A percentile compares a stretch with the other conserved stretches of the same genome.
These are phyloP conservation scores for Brassica hybrid DNA, from an alignment of 441 rosid genomes.

Conservation along the genomic window DNA sequence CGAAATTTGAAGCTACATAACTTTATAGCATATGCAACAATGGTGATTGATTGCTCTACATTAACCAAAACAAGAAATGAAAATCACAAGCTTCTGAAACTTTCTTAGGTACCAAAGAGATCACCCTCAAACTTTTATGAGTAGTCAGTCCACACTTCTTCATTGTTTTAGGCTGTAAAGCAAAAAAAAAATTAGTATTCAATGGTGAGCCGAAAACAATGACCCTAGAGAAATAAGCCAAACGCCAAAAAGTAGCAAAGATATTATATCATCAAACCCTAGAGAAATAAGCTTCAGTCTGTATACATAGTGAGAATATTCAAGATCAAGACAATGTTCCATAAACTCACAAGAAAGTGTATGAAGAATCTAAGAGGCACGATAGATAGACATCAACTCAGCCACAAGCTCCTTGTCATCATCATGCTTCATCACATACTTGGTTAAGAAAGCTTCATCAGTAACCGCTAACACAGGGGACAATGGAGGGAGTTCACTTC, in stretches of 20 bases:
- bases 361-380: not conserved
- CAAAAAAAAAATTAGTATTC: not conserved
- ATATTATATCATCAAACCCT: not conserved
- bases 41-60: not conserved
- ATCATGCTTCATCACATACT: constrained; percentile 37
- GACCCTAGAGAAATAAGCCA: not conserved
- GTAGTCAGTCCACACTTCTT: too few species aligned
- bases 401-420: constrained; percentile 20
- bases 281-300: not conserved
- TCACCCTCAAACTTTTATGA: not conserved
- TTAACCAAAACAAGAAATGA: not conserved
- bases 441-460: constrained; percentile 29
- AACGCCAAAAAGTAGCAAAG: not conserved
- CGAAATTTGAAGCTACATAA: not conserved
- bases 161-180: too few species aligned
- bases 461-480: constrained; percentile 5
- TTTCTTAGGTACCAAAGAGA: not conserved
- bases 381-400: constrained; percentile 30
- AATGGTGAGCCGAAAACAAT: too few species aligned
- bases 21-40: not conserved
- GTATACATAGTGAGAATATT: not conserved
- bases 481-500: constrained; percentile 5
- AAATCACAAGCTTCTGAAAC: not conserved
- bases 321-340: not conserved
- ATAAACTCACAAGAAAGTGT: not conserved